Percentiles rank a stretch among this genome's conserved stretches.
Conservation (phyloP, 2,329 filamentous ascomycete genomes). For the Phialocephala sp. region DNA sequence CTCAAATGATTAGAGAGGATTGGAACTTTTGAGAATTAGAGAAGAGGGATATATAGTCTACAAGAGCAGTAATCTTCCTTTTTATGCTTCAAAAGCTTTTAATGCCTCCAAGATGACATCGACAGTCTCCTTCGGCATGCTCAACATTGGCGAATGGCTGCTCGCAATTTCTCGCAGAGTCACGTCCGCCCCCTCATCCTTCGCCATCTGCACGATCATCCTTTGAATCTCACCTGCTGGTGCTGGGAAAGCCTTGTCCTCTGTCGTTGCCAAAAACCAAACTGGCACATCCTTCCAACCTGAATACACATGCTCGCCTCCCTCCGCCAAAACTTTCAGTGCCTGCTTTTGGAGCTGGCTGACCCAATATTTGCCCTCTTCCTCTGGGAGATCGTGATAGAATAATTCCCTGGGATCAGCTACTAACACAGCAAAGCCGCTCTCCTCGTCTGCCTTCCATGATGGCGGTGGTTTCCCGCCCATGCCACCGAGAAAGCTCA, state of each 20-base stretch:
- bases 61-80: not conserved
- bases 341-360: slow-evolving; percentile 47
- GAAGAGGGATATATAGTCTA: not conserved
- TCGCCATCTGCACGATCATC: slow-evolving; percentile 45
- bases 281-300: slow-evolving; percentile 40
- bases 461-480: slow-evolving; percentile 46
- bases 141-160: slow-evolving; percentile 52
- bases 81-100: slow-evolving; percentile 34
- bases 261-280: slow-evolving; percentile 47
- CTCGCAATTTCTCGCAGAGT: slow-evolving; percentile 46
- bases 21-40: slow-evolving; percentile 5
- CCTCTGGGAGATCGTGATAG: slow-evolving; percentile 51
- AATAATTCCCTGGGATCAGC: slow-evolving; percentile 46
- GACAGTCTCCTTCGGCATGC: slow-evolving; percentile 45
- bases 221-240: slow-evolving; percentile 40
- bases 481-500: slow-evolving; percentile 46
- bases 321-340: slow-evolving; percentile 49
- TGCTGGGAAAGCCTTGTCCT: slow-evolving; percentile 48
- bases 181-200: slow-evolving; percentile 43
- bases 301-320: slow-evolving; percentile 41
- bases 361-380: slow-evolving; percentile 49
- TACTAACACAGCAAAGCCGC: slow-evolving; percentile 47
- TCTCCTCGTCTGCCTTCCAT: slow-evolving; percentile 43
- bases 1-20: slow-evolving; percentile 8
- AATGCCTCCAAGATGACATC: slow-evolving; percentile 47